These are phyloP conservation scores for Ophiorrhiza pumila DNA, from an alignment of 257 asterid genomes.

Conservation along the genomic window DNA sequence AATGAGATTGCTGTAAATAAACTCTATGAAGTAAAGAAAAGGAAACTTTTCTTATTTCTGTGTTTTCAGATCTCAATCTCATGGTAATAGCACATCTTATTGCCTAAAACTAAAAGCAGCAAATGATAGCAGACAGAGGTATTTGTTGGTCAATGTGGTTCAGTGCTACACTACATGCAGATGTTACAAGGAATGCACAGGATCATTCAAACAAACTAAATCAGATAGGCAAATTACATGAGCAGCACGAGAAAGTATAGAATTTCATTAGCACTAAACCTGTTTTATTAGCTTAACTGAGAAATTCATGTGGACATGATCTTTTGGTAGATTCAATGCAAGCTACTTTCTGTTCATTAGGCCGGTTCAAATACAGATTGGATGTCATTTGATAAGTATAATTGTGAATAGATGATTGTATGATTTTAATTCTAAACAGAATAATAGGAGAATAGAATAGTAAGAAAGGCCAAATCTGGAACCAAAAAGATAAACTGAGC, in stretches of 20 bases:
- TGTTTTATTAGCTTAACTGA: neutral
- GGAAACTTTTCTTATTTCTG: neutral
- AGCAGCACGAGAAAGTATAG: neutral
- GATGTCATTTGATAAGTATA: no score
- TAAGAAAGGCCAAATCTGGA: no score
- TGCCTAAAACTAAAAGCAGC: neutral
- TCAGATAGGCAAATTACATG: no score
- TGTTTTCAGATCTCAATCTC: neutral
- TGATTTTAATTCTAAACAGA: no score
- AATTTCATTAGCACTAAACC: neutral
- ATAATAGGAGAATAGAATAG: no score
- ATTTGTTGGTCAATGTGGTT: neutral
- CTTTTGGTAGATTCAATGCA: no score
- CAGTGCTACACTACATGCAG: neutral
- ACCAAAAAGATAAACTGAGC: no score
- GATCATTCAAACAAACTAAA: neutral
- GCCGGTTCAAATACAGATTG: no score
- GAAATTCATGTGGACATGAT: no score
- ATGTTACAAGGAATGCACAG: neutral
- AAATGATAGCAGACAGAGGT: no score
- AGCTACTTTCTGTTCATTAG: no score
- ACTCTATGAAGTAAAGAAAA: neutral
- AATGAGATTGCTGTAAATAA: neutral
- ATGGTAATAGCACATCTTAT: neutral
- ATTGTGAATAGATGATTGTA: no score